These are phyloP conservation scores for Acacia crassicarpa DNA, from an alignment of 306 rosid genomes.

Conservation along the genomic window DNA sequence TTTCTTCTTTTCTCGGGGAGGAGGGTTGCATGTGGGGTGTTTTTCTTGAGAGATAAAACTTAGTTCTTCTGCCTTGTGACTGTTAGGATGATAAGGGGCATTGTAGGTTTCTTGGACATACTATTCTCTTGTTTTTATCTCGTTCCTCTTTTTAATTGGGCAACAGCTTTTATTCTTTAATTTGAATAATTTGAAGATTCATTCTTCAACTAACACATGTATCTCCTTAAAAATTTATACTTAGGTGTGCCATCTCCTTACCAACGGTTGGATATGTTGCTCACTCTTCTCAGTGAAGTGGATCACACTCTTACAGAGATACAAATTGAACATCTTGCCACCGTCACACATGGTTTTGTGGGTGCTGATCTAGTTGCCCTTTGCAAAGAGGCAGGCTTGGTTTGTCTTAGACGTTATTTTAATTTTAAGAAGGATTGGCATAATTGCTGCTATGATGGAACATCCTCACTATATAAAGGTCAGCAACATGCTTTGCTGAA, in stretches of 20 bases:
- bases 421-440: conserved; percentile 34
- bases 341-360: conserved; percentile 83
- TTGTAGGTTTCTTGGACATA: background rate
- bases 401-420: conserved; percentile 60
- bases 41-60: background rate
- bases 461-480: conserved; percentile 21
- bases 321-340: conserved; percentile 78
- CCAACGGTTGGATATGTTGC: background rate
- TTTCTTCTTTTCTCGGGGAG: background rate
- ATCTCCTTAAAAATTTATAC: conserved; percentile 39
- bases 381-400: conserved; percentile 74
- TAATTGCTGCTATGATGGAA: conserved; percentile 26
- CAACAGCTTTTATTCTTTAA: background rate
- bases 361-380: conserved; percentile 91
- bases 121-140: background rate
- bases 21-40: background rate
- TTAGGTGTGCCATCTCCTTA: background rate
- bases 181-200: conserved; percentile 21
- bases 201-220: conserved; percentile 10
- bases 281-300: conserved; percentile 20
- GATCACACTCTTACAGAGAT: conserved; percentile 63
- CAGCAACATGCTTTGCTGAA: conserved; percentile 35
- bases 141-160: background rate
- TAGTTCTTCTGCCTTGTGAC: background rate
- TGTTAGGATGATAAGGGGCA: background rate